Base-by-base conservation (phyloP, 1,139 yeast genomes). In the Sugiyamaella novakii region DNA sequence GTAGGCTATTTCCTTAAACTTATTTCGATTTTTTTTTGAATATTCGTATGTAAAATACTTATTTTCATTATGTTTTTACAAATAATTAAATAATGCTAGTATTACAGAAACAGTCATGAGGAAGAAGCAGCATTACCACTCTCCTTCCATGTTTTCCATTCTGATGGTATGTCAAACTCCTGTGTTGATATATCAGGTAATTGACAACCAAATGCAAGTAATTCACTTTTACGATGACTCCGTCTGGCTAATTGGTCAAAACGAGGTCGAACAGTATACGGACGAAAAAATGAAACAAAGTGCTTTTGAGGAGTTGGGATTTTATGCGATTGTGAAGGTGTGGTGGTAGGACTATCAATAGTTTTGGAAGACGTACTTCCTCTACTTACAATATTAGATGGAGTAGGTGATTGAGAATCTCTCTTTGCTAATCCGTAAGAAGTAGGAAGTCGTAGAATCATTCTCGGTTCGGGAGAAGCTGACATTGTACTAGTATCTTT, bases 81-180 rank as follows among this genome's bases (percentile, higher is more conserved):
- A n/a, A n/a, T n/a, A n/a, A n/a, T n/a, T n/a, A n/a, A n/a, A n/a
- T n/a, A n/a, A n/a, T n/a, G n/a, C n/a, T n/a, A n/a, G n/a, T n/a
- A n/a, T n/a, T n/a, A n/a, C n/a, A n/a, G n/a, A n/a, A n/a, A n/a
- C n/a, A n/a, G n/a, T n/a, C n/a, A n/a, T n/a, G n/a, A n/a, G n/a
- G n/a, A n/a, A n/a, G n/a, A n/a, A n/a, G n/a, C n/a, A n/a, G n/a
- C n/a, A n/a, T n/a, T n/a, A n/a, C n/a, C n/a, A n/a, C n/a, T n/a
- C n/a, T n/a, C n/a, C n/a, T n/a, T n/a, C n/a, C n/a, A n/a, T n/a
- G 25, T 31, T 42, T 58, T 57, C 95, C 95, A 87, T 64, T 85
- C 94, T 52, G 84, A 88, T 0, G 96, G 95, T 59, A 86, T 84
- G 0, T 88, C 87, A 62, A 75, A 86, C 43, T 80, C 78, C 6